These are phyloP conservation scores for Benincasa hispida DNA, from an alignment of 306 rosid species.

Conservation along the genomic window DNA sequence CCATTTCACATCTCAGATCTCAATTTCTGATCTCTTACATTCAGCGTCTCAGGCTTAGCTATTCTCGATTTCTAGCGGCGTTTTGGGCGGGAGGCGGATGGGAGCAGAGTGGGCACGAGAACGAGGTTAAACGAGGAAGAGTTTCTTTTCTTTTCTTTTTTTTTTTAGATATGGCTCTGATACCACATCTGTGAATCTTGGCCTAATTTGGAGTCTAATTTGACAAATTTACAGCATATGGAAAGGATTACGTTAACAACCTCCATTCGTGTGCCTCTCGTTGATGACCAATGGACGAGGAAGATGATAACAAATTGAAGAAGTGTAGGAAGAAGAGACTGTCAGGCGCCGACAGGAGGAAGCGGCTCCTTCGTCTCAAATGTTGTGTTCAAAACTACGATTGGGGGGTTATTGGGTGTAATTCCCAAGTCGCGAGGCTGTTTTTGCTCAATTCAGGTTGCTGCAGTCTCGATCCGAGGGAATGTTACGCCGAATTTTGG, in stretches of 20 bases:
- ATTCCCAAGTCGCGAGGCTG: constrained; percentile 25
- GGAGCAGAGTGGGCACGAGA: too few relatives aligned
- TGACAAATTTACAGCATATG: too few relatives aligned
- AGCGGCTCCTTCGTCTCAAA: constrained; percentile 5
- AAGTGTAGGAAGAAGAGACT: not conserved
- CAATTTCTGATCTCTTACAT: too few relatives aligned
- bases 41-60: too few relatives aligned
- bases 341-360: not conserved
- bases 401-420: constrained; percentile 21
- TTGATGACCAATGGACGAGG: not conserved
- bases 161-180: too few relatives aligned
- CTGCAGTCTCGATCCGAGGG: constrained; percentile 10
- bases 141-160: too few relatives aligned
- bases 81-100: too few relatives aligned
- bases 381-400: constrained; percentile 30
- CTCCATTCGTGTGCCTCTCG: not conserved
- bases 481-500: constrained; percentile 30
- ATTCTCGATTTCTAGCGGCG: too few relatives aligned
- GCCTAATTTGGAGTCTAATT: too few relatives aligned
- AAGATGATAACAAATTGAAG: not conserved
- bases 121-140: too few relatives aligned
- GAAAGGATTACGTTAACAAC: not conserved
- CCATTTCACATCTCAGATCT: too few relatives aligned
- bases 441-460: constrained; percentile 25
- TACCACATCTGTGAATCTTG: too few relatives aligned